These are phyloP conservation scores for Albatrellus sp. DNA, from an alignment of 1,284 basidiomycete species.

Conservation along the genomic window DNA sequence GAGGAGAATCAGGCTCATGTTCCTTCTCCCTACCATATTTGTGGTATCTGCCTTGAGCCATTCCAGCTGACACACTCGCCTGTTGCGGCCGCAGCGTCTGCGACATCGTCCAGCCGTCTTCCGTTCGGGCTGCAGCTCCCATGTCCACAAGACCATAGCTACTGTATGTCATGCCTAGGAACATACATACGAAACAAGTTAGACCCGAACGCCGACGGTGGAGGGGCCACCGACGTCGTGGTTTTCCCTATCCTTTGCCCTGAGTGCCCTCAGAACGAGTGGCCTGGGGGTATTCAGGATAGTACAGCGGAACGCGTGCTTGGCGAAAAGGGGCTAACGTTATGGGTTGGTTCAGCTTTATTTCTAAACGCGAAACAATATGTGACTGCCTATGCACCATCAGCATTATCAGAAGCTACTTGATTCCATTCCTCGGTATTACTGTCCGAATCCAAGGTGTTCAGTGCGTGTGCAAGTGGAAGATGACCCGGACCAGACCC, in stretches of 20 bases:
- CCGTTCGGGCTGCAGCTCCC: constrained; percentile 24
- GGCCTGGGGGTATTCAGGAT: constrained; percentile 24
- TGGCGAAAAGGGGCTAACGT: constrained; percentile 20
- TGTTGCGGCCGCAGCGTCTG: constrained; percentile 19
- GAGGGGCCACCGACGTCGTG: constrained; percentile 15
- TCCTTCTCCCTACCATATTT: constrained; percentile 13
- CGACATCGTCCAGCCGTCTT: constrained; percentile 23
- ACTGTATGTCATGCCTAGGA: constrained; percentile 25
- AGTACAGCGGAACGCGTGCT: constrained; percentile 21
- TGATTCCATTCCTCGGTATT: constrained; percentile 23
- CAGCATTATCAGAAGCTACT: constrained; percentile 27
- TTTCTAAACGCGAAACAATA: too few species aligned
- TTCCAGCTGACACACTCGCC: constrained; percentile 25
- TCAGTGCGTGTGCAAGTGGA: constrained; percentile 25
- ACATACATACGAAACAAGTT: constrained; percentile 25
- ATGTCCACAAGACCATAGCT: constrained; percentile 23
- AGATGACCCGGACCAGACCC: constrained; percentile 22
- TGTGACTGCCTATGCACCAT: neutral
- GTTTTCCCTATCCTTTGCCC: constrained; percentile 30
- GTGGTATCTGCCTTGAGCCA: constrained; percentile 28
- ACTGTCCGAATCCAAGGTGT: constrained; percentile 28
- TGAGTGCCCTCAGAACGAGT: constrained; percentile 21
- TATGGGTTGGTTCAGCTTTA: constrained; percentile 20
- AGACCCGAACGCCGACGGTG: constrained; percentile 22
- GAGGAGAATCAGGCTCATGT: neutral